Base-by-base conservation (phyloP, 805 yeast genomes). In the Saccharomycopsis sp. region DNA sequence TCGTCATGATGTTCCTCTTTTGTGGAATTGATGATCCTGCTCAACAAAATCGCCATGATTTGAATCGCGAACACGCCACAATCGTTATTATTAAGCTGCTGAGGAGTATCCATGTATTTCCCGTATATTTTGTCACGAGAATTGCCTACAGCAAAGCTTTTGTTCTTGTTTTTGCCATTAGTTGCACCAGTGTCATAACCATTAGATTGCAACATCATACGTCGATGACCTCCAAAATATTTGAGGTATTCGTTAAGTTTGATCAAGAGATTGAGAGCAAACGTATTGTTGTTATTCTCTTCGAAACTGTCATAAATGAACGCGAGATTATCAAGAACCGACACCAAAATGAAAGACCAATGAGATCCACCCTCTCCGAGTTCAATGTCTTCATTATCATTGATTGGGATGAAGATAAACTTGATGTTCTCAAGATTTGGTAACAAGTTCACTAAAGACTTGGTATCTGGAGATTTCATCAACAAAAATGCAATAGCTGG, bases 401-500 rank as follows among this genome's bases (percentile, higher is more conserved):
- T 87, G 29, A 86, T 73, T 0, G 93, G 94, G 47, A 86, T 67
- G 62, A 88, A 86, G 1, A 87, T 74, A 63, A 83, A 80, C 14
- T 73, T 70, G 1, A 82, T 72, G 1, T 70, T 63, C 14, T 73
- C 74, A 2, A 81, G 58, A 0, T 73, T 67, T 0, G 86, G 85
- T 25, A 81, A 65, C 0, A 78, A 82, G 1, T 74, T 76, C 50
- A 69, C 69, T 34, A 81, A 70, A 3, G 71, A 70, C 3, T 58
- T 60, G 1, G 81, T 81, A 53, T 70, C 73, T 1, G 79, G 79
- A 19, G 72, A 74, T 62, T 82, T 84, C 47, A 81, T 76, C 29
- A 87, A 71, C 25, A 88, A 69, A 65, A 82, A 88, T 0, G 81
- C 80, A 71, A 88, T 75, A 3, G 91, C 77, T 0, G 96, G 94